These are phyloP conservation scores for Panicum virgatum DNA, from an alignment of 202 grass and related monocot species.

Conservation along the genomic window DNA sequence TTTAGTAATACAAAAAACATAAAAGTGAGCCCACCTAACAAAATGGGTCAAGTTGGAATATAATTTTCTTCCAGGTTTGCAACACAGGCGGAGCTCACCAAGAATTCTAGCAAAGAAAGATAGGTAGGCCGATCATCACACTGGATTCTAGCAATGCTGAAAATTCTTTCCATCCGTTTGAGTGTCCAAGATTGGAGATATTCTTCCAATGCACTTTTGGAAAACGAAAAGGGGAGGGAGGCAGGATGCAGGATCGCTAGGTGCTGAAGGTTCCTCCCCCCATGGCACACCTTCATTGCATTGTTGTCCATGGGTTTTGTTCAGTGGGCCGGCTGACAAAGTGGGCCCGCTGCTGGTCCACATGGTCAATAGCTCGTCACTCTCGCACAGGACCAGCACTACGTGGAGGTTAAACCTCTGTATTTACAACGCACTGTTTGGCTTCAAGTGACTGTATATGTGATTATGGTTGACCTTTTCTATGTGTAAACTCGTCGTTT, in stretches of 20 bases:
- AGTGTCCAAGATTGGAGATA: neutral
- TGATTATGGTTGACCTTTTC: too few relatives aligned
- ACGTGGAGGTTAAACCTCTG: too few relatives aligned
- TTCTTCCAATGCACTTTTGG: conserved; percentile 30
- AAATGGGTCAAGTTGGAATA: neutral
- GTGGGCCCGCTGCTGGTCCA: too few relatives aligned
- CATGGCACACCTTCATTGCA: neutral
- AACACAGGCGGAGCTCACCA: neutral
- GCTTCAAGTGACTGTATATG: too few relatives aligned
- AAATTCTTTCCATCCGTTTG: neutral
- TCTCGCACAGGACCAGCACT: too few relatives aligned
- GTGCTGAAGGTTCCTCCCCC: conserved; percentile 12
- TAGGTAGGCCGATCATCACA: neutral
- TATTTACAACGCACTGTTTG: too few relatives aligned
- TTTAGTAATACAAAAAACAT: neutral
- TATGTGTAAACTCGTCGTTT: too few relatives aligned
- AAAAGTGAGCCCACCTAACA: neutral
- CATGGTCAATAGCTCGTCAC: too few relatives aligned
- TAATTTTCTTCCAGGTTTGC: neutral
- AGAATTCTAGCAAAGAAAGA: neutral
- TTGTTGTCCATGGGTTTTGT: neutral
- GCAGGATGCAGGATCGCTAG: neutral
- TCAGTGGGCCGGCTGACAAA: neutral
- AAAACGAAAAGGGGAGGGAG: neutral
- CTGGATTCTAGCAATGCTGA: neutral